A percentile compares a stretch with the other conserved stretches of the same genome.
phyloP scores from a whole-genome alignment of 129 eudicot genomes.

The Deinandra increscens region DNA sequence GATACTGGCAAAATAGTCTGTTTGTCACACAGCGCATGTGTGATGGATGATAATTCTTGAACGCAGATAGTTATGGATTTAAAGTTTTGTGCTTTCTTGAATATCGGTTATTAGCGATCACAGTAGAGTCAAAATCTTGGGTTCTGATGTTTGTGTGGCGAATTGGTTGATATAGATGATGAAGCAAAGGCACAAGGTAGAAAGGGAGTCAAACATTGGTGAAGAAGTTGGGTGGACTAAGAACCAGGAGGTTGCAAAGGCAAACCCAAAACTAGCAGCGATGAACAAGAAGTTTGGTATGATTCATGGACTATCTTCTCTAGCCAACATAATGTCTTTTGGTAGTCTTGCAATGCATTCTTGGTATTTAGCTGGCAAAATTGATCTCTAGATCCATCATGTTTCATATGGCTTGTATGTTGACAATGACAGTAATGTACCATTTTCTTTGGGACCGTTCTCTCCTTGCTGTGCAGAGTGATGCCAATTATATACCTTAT shows the following conservation, averaged over 20 bases:
- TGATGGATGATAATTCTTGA: background rate
- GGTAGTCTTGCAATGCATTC: constrained; percentile 97
- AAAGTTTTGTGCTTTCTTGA: background rate
- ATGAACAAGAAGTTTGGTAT: constrained; percentile 99
- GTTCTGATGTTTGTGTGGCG: background rate
- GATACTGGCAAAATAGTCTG: background rate
- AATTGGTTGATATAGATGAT: constrained; percentile 62
- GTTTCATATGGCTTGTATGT: constrained; percentile 24
- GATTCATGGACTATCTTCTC: constrained; percentile 97
- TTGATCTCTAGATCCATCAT: constrained; percentile 48
- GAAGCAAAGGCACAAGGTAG: constrained; percentile 97
- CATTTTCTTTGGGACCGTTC: constrained; percentile 2
- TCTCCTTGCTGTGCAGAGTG: too few relatives aligned
- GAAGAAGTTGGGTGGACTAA: constrained; percentile 97
- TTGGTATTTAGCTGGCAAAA: constrained; percentile 92
- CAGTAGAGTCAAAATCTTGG: background rate
- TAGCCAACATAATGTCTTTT: constrained; percentile 81
- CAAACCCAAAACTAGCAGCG: constrained; percentile 77
- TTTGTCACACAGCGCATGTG: background rate
- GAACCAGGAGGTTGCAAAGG: constrained; percentile 85
- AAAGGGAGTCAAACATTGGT: constrained; percentile 88
- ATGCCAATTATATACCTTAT: background rate
- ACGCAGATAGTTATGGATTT: background rate
- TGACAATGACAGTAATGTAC: constrained; percentile 20
- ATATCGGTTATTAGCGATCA: background rate